Evolutionary conservation across 495 filamentous ascomycete genomes (phyloP), one percentile per base, ranked within the genome.

Genomic region (Penicillium macrosclerotiorum): DNA sequence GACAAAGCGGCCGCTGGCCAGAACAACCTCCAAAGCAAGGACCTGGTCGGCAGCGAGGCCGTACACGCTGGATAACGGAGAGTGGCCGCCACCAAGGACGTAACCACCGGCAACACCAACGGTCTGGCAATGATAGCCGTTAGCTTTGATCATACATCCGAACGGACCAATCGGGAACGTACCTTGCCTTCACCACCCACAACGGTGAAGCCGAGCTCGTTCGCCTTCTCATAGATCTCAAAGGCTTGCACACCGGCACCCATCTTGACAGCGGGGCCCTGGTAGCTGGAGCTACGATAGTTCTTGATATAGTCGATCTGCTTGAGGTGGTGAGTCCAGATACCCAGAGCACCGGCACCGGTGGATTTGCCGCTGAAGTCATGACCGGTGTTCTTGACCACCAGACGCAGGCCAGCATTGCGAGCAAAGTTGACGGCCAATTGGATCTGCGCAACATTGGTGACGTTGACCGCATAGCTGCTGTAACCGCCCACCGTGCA

Each of bases 381-480:
- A 49, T 86, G 84, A 20, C 86, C 85, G 2, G 84, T 90, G 50
- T 86, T 88, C 71, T 85, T 85, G 39, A 87, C 71, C 0, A 81
- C 67, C 2, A 89, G 62, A 29, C 83, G 67, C 1, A 87, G 45
- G 17, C 77, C 75, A 16, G 67, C 66, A 16, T 84, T 76, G 33
- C 75, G 69, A 2, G 83, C 83, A 65, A 85, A 86, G 55, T 79
- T 79, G 13, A 87, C 72, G 0, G 78, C 76, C 7, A 73, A 65
- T 45, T 79, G 75, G 23, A 86, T 62, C 42, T 88, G 73, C 37
- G 68, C 68, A 12, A 73, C 73, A 3, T 54, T 77, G 30, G 63
- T 75, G 2, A 73, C 81, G 30, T 82, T 82, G 27, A 86, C 76
- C 1, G 78, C 75, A 44, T 84, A 84, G 14, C 62, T 68, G 5